Conservation (phyloP, 2,329 filamentous ascomycete species). For the Fusarium torreyae region DNA sequence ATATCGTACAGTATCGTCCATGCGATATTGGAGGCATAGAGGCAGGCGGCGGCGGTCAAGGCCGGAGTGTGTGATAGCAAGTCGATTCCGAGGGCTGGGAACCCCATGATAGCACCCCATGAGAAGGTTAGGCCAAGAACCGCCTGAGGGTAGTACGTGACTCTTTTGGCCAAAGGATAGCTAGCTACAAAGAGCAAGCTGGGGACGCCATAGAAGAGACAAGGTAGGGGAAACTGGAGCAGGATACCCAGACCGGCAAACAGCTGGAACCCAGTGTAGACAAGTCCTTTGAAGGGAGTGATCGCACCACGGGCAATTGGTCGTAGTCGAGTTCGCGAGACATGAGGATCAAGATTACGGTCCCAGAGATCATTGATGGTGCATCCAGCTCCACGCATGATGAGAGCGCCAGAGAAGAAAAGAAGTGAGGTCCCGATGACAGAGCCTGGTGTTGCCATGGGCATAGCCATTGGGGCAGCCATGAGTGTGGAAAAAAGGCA, state of each 20-base stretch:
- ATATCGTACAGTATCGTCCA: constrained; percentile 95
- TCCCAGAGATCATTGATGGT: constrained; percentile 95
- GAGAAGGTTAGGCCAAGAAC: constrained; percentile 89
- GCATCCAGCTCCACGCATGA: constrained; percentile 91
- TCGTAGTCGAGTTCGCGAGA: constrained; percentile 80
- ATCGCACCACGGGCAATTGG: constrained; percentile 87
- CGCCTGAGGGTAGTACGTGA: constrained; percentile 90
- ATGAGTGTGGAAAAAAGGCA: constrained; percentile 88
- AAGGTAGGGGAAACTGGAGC: constrained; percentile 80
- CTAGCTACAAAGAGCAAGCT: constrained; percentile 79
- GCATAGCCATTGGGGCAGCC: constrained; percentile 78
- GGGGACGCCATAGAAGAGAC: constrained; percentile 83
- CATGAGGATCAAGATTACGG: constrained; percentile 86
- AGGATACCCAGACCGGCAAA: constrained; percentile 81
- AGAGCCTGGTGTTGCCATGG: constrained; percentile 71
- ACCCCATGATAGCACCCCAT: constrained; percentile 91
- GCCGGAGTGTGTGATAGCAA: constrained; percentile 76
- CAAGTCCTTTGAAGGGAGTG: constrained; percentile 77
- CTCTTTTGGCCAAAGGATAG: constrained; percentile 87
- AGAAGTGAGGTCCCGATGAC: constrained; percentile 76
- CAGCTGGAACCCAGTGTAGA: constrained; percentile 82
- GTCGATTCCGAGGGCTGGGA: constrained; percentile 85
- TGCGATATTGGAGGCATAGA: constrained; percentile 84
- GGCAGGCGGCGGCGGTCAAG: constrained; percentile 74
- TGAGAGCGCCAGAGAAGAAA: constrained; percentile 82